Conservation (phyloP, 495 filamentous ascomycete species). For the Podospora fimiseda region DNA sequence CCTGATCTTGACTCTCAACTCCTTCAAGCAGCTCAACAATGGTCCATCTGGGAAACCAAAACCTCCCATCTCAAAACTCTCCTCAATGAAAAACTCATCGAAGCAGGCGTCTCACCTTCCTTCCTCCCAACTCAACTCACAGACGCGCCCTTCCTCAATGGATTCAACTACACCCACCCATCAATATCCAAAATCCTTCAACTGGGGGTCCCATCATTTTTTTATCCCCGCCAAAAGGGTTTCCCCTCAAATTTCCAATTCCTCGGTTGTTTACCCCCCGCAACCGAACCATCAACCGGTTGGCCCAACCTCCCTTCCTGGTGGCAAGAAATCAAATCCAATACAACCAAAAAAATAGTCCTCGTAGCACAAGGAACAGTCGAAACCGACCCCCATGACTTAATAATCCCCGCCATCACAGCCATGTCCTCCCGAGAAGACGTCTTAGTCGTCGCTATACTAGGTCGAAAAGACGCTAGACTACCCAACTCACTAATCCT, state of each 20-base stretch:
- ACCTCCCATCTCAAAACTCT: not conserved
- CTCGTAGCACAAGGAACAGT: constrained; percentile 34
- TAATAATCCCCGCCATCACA: constrained; percentile 27
- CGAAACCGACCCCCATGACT: constrained; percentile 24
- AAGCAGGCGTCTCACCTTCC: not conserved
- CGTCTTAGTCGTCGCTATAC: constrained; percentile 25
- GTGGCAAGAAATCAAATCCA: constrained; percentile 15
- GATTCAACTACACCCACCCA: constrained; percentile 20
- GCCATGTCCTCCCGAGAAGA: constrained; percentile 18
- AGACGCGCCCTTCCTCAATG: constrained; percentile 12
- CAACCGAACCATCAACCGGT: not conserved
- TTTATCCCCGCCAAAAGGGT: constrained; percentile 29
- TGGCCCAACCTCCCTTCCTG: constrained; percentile 19
- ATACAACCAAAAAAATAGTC: constrained; percentile 20
- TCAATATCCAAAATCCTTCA: constrained; percentile 30
- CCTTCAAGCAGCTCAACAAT: not conserved
- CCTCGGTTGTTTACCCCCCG: constrained; percentile 25
- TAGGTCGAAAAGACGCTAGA: constrained; percentile 22
- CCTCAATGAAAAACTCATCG: not conserved
- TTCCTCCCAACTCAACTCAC: not conserved
- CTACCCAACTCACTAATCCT: no score
- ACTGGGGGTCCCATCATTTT: constrained; percentile 28
- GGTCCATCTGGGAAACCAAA: not conserved
- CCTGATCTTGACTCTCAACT: not conserved
- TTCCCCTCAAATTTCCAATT: constrained; percentile 28